Base-by-base conservation (phyloP, 2,329 filamentous ascomycete species). In the Hymenoscyphus fructigenus region DNA sequence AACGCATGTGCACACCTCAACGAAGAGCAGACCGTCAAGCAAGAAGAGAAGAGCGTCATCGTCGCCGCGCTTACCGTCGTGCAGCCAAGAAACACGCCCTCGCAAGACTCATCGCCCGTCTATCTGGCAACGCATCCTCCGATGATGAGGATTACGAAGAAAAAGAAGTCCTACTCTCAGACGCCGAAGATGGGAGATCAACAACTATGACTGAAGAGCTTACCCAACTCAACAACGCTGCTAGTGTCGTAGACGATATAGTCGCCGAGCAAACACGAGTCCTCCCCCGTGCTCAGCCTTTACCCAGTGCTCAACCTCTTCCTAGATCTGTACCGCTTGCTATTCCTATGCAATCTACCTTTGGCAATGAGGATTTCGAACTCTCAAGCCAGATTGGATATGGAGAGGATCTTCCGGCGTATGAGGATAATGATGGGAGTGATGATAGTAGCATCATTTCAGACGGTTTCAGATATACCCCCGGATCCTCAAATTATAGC, bases 401-500 rank as follows among this genome's bases (percentile, higher is more conserved):
- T 57, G 67, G 64, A 5, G 71, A 72, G 44, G 68, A 72, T 32
- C 55, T 73, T 9, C 72, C 71, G n/a, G 70, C 71, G 5, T 72
- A 74, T 58, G 71, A 70, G 41, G 68, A 73, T 64, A 66, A 67
- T 38, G 70, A 73, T 62, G 67, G 67, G 12, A 69, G 68, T 55
- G 71, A 73, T 3, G 56, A 61, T 32, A 57, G 67, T 12, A 67
- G 65, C 20, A 28, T 73, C 4, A 66, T 74, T 14, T 68, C 73
- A 1, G 71, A 75, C 70, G 73, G 73, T 0, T 74, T 74, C 32
- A 57, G 70, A 59, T 73, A 73, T 66, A 72, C 66, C 7, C 72
- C 70, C 2, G 73, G 72, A 9, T 67, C 69, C 47, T 67, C 57
- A 1, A 64, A 67, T 10, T 74, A 74, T 58, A 71, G 59, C 15